Conservation (phyloP, 2,329 filamentous ascomycete genomes). For the Cladobotryum mycophilum region DNA sequence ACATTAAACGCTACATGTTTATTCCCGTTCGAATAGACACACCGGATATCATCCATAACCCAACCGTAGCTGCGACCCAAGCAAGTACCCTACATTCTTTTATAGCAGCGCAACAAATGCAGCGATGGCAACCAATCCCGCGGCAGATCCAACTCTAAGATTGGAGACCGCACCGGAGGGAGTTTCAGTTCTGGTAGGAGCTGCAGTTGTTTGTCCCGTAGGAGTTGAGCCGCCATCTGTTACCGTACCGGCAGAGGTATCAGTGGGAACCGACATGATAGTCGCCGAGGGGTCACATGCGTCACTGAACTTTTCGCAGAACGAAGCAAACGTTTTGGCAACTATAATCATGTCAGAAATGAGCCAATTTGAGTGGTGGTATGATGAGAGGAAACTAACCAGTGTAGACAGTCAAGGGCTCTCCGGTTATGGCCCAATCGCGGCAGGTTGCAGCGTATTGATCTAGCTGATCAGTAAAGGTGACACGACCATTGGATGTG, state of each 20-base stretch:
- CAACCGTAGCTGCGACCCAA: background rate
- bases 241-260: background rate
- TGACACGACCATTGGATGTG: constrained; percentile 13
- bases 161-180: constrained; percentile 16
- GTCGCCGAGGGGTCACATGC: constrained; percentile 17
- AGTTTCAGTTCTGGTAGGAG: background rate
- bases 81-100: background rate
- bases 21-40: background rate
- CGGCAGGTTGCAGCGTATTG: constrained; percentile 24
- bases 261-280: constrained; percentile 8
- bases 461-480: constrained; percentile 27
- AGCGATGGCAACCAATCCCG: constrained; percentile 17
- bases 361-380: background rate
- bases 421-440: constrained; percentile 23
- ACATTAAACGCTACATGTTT: background rate
- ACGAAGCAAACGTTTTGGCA: constrained; percentile 23
- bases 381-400: constrained; percentile 14
- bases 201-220: background rate
- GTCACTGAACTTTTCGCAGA: constrained; percentile 25
- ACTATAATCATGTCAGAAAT: constrained; percentile 17
- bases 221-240: background rate
- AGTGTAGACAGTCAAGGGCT: constrained; percentile 19
- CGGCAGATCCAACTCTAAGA: constrained; percentile 16
- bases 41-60: background rate
- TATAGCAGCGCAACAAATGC: constrained; percentile 20